Evolutionary conservation across 208 protist species (phyloP).

Genomic region (Leishmania aethiopica): DNA sequence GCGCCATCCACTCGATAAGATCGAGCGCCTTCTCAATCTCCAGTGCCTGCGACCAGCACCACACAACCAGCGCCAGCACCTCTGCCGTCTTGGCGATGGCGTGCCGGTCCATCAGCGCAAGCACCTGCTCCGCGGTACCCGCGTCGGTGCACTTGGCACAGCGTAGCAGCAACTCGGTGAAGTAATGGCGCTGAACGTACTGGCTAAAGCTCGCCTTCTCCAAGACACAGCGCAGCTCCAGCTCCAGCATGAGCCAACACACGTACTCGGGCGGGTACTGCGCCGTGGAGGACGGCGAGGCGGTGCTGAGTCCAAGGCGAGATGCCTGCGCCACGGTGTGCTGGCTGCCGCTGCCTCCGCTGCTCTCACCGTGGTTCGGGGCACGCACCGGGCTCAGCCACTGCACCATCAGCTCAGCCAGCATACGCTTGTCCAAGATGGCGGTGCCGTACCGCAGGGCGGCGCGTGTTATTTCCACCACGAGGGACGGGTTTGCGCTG

Average conservation of each 20-base stretch:
- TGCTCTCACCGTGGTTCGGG: not conserved
- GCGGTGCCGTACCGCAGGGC: conserved; percentile 55
- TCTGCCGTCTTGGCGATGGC: conserved; percentile 74
- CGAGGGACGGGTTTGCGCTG: conserved; percentile 51
- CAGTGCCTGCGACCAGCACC: conserved; percentile 68
- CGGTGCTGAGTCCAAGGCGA: conserved; percentile 5
- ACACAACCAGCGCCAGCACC: conserved; percentile 75
- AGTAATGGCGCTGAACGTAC: conserved; percentile 74
- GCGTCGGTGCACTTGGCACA: conserved; percentile 82
- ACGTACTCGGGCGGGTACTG: conserved; percentile 78
- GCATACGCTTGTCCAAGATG: conserved; percentile 70
- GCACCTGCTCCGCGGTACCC: conserved; percentile 58
- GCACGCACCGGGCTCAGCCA: conserved; percentile 35
- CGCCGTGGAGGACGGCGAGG: not conserved
- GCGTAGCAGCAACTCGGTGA: conserved; percentile 73
- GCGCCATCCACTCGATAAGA: conserved; percentile 75
- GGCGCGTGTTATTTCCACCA: conserved; percentile 69
- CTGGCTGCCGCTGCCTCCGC: not conserved
- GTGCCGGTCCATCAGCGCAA: conserved; percentile 89
- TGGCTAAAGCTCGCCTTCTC: conserved; percentile 78
- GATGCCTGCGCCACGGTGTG: conserved; percentile 9
- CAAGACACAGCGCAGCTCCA: conserved; percentile 81
- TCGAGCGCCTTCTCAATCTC: conserved; percentile 82
- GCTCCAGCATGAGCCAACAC: conserved; percentile 83
- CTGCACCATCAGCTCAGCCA: conserved; percentile 66